These are phyloP conservation scores for Rubroboletus satanas DNA, from an alignment of 768 basidiomycete genomes.

Conservation along the genomic window DNA sequence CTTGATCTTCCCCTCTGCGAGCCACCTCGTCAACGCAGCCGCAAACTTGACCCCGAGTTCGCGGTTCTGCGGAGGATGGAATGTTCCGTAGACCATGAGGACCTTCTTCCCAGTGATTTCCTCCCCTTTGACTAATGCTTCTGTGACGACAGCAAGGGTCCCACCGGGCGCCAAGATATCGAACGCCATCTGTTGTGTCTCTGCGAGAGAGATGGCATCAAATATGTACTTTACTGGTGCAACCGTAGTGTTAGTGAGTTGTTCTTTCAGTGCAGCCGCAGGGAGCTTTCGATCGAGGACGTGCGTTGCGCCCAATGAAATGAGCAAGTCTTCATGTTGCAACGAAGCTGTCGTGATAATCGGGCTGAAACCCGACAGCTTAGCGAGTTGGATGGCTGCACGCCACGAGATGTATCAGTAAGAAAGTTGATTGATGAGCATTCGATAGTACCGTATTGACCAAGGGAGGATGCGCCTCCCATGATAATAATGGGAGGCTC, in stretches of 20 bases:
- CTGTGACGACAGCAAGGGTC: slow-evolving; percentile 16
- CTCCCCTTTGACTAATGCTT: neutral
- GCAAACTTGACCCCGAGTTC: slow-evolving; percentile 13
- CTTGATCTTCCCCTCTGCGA: slow-evolving; percentile 19
- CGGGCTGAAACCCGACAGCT: slow-evolving; percentile 31
- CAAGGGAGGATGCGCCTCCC: slow-evolving; percentile 37
- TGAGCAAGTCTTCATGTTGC: slow-evolving; percentile 27
- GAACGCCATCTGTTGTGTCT: slow-evolving; percentile 32
- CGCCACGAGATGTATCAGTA: neutral
- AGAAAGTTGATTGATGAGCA: neutral
- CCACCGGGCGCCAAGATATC: slow-evolving; percentile 32
- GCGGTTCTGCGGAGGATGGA: slow-evolving; percentile 4
- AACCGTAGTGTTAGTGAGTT: neutral
- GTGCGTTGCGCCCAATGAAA: slow-evolving; percentile 35
- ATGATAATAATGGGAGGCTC: slow-evolving; percentile 32
- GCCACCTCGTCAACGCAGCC: slow-evolving; percentile 13
- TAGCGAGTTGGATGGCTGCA: slow-evolving; percentile 32
- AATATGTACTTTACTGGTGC: slow-evolving; percentile 6
- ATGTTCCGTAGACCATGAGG: slow-evolving; percentile 5
- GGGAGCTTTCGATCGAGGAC: slow-evolving; percentile 31
- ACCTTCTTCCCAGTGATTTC: neutral
- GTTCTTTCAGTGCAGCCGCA: slow-evolving; percentile 6
- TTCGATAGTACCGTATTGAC: slow-evolving; percentile 32
- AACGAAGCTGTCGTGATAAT: slow-evolving; percentile 38
- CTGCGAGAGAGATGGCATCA: slow-evolving; percentile 28